These are phyloP conservation scores for Arthrinium phaeospermum DNA, from an alignment of 2,329 filamentous ascomycete species.

Conservation along the genomic window DNA sequence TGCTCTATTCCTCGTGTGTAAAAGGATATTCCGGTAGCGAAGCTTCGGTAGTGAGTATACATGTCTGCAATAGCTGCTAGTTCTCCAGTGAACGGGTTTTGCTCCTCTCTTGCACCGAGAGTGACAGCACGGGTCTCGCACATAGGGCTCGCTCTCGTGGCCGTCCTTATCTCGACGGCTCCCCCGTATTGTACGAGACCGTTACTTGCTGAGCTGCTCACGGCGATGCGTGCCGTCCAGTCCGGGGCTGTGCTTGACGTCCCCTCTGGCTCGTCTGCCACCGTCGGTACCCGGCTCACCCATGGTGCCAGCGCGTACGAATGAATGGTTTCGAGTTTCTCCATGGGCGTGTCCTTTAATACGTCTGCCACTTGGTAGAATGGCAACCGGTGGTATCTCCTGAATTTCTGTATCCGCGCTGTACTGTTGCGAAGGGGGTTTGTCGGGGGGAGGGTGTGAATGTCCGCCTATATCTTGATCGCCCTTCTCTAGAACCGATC, in stretches of 20 bases:
- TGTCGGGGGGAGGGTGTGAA: constrained; percentile 29
- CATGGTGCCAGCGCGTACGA: constrained; percentile 21
- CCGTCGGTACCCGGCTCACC: neutral
- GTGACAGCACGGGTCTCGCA: neutral
- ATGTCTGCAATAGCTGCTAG: constrained; percentile 13
- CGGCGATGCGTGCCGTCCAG: constrained; percentile 18
- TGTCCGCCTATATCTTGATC: constrained; percentile 28
- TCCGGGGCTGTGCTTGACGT: neutral
- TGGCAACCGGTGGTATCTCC: too few species aligned
- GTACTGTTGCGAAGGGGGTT: constrained; percentile 23
- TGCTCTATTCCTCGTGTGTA: constrained; percentile 22
- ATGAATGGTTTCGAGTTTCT: constrained; percentile 23
- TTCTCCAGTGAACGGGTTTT: constrained; percentile 23
- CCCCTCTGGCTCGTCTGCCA: neutral
- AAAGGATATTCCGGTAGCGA: neutral
- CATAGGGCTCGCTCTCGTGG: neutral
- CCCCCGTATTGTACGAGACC: constrained; percentile 3
- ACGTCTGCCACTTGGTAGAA: too few species aligned
- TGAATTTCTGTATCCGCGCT: too few species aligned
- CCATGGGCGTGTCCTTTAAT: constrained; percentile 7
- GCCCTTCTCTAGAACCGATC: constrained; percentile 25
- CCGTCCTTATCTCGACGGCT: constrained; percentile 4
- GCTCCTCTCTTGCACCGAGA: neutral
- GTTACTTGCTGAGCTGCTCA: constrained; percentile 15
- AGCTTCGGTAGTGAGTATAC: neutral